Evolutionary conservation across 2,329 filamentous ascomycete species (phyloP), one percentile per base, ranked within the genome.

Genomic region (Penicillium griseofulvum): DNA sequence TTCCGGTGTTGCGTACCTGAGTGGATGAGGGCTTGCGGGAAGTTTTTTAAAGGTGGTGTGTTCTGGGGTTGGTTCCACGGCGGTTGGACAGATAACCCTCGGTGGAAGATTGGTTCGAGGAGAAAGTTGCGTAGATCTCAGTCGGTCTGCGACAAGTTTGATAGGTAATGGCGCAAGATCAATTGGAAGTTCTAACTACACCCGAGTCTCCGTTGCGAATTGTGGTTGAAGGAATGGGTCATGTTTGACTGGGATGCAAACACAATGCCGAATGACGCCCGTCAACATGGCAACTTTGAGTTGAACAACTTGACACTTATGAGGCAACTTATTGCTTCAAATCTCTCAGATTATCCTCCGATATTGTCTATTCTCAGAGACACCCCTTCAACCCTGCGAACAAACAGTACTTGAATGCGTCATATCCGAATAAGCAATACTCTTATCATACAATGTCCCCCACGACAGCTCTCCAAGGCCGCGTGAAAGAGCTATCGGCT

Each of bases 401-500:
- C 10, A 22, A 5, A 8, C 24, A 12, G 33, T 17, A 17, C 19
- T 38, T 33, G 39, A 28, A 52, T 45, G 47, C n/a, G 19, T 28
- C 14, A 34, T 31, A 51, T 22, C 17, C 33, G 26, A 49, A 37
- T 38, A 46, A 41, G 10, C 16, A 39, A 41, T 29, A 22, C 28
- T n/a, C 19, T 47, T 38, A 46, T 39, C 50, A 46, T 53, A 68
- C 49, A 33, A 79, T 79, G 77, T 70, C 72, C 38, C 65, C 70
- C 38, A 59, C 69, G 43, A 60, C 73, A 52, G 61, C 61, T 31
- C 77, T 84, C 29, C 73, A 78, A 48, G 70, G 72, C 29, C 80
- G 80, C 49, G 71, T 85, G 17, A 78, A 74, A 61, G 68, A 78
- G 52, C 78, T 87, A 16, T 81, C 80, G 16, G 77, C 82, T 49